These are phyloP conservation scores for Phallus indusiatus DNA, from an alignment of 768 basidiomycete species.

Conservation along the genomic window DNA sequence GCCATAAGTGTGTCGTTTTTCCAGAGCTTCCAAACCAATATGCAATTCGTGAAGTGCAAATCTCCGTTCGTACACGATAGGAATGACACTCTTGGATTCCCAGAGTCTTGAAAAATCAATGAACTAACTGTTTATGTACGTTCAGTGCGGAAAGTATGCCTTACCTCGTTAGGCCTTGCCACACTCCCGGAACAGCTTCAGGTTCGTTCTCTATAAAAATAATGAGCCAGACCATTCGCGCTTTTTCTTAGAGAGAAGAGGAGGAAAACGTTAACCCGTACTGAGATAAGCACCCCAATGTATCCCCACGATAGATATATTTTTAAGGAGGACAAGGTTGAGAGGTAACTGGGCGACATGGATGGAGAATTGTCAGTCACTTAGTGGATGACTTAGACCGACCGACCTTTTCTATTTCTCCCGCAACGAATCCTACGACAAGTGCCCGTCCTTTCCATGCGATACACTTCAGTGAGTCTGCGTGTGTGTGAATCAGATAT, in stretches of 20 bases:
- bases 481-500: neutral
- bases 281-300: conserved; percentile 80
- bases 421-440: conserved; percentile 90
- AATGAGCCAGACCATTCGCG: neutral
- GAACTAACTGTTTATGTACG: neutral
- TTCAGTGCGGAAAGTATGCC: conserved; percentile 15
- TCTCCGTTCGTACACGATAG: conserved; percentile 58
- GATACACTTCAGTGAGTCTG: conserved; percentile 84
- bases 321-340: conserved; percentile 69
- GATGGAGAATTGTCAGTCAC: conserved; percentile 2
- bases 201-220: conserved; percentile 50
- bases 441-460: conserved; percentile 90
- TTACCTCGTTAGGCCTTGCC: conserved; percentile 60
- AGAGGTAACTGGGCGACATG: conserved; percentile 56
- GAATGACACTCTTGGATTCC: conserved; percentile 50
- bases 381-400: conserved; percentile 1
- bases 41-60: conserved; percentile 60
- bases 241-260: neutral
- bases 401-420: conserved; percentile 70
- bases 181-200: conserved; percentile 52
- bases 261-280: conserved; percentile 26
- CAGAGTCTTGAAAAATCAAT: conserved; percentile 44
- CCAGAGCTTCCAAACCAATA: conserved; percentile 67
- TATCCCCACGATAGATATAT: conserved; percentile 73
- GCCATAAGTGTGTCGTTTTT: conserved; percentile 85